phyloP scores from a whole-genome alignment of 1,284 basidiomycete genomes.

The Fomitopsis schrenkii region DNA sequence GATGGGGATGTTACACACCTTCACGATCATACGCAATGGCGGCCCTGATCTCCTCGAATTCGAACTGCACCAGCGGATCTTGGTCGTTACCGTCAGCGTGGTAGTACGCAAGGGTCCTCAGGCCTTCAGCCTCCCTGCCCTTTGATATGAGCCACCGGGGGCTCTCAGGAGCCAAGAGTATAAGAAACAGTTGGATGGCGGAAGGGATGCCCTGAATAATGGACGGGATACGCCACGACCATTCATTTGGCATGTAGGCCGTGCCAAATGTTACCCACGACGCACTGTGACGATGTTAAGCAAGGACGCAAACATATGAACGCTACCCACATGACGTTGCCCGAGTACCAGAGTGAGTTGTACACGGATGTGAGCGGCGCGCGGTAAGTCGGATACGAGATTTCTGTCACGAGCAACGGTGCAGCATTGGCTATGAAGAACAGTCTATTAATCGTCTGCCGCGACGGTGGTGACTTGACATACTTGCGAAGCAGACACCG shows the following conservation, averaged over 20 bases:
- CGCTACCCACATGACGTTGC: slow-evolving; percentile 39
- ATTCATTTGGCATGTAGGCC: slow-evolving; percentile 46
- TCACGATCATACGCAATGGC: slow-evolving; percentile 46
- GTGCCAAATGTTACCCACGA: slow-evolving; percentile 61
- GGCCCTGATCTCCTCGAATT: slow-evolving; percentile 58
- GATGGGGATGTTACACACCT: slow-evolving; percentile 19
- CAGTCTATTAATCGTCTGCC: neutral
- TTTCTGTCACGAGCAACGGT: slow-evolving; percentile 50
- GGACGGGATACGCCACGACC: slow-evolving; percentile 62
- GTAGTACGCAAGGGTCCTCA: slow-evolving; percentile 47
- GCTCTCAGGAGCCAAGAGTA: slow-evolving; percentile 57
- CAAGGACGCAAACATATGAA: neutral
- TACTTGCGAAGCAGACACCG: slow-evolving; percentile 6
- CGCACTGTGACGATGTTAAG: slow-evolving; percentile 29
- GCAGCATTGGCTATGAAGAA: slow-evolving; percentile 33
- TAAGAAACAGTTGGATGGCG: slow-evolving; percentile 45
- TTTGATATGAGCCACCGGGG: slow-evolving; percentile 57
- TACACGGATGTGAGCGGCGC: slow-evolving; percentile 50
- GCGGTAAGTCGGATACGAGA: slow-evolving; percentile 51
- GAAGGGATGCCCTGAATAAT: slow-evolving; percentile 58
- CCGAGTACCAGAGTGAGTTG: slow-evolving; percentile 49
- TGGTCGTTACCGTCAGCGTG: slow-evolving; percentile 50
- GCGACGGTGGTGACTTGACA: neutral
- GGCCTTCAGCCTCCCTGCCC: slow-evolving; percentile 41
- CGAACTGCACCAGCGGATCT: slow-evolving; percentile 57